These are phyloP conservation scores for Hirsutella minnesotensis DNA, from an alignment of 2,329 filamentous ascomycete species.

Conservation along the genomic window DNA sequence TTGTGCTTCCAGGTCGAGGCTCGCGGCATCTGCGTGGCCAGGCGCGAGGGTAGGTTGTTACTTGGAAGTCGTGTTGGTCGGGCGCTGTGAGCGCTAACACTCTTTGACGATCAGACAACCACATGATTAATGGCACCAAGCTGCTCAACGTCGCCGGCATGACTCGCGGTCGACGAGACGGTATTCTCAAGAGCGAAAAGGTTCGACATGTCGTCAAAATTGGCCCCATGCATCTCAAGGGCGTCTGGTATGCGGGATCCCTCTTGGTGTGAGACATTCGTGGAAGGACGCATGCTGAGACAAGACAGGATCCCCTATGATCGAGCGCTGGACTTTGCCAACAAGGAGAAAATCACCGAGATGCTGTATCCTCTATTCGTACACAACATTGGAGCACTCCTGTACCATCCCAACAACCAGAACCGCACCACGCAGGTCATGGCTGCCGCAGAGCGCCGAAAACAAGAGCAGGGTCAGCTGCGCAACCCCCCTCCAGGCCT, in stretches of 20 bases:
- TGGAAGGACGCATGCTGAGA: slow-evolving; percentile 12
- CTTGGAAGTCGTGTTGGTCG: not conserved
- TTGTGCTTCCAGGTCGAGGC: slow-evolving; percentile 97
- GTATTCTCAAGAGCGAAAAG: slow-evolving; percentile 96
- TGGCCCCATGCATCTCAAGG: slow-evolving; percentile 96
- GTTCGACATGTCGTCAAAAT: slow-evolving; percentile 96
- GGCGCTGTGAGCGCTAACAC: not conserved
- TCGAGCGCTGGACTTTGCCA: slow-evolving; percentile 93
- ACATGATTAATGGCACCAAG: slow-evolving; percentile 99
- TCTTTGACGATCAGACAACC: slow-evolving; percentile 60
- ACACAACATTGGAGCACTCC: slow-evolving; percentile 85
- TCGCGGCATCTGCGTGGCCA: slow-evolving; percentile 87
- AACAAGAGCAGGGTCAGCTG: slow-evolving; percentile 57
- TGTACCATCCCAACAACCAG: slow-evolving; percentile 90
- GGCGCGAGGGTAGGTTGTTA: slow-evolving; percentile 63
- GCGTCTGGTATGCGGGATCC: slow-evolving; percentile 64
- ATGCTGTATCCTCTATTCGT: slow-evolving; percentile 91
- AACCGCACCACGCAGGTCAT: slow-evolving; percentile 74
- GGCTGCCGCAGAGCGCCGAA: slow-evolving; percentile 69
- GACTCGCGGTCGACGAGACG: slow-evolving; percentile 89
- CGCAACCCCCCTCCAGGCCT: slow-evolving; percentile 44
- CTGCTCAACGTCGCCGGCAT: slow-evolving; percentile 94
- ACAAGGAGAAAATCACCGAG: slow-evolving; percentile 99
- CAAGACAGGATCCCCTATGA: slow-evolving; percentile 84
- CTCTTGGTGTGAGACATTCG: slow-evolving; percentile 8